phyloP scores from a whole-genome alignment of 257 asterid genomes.

The Salvia hispanica region DNA sequence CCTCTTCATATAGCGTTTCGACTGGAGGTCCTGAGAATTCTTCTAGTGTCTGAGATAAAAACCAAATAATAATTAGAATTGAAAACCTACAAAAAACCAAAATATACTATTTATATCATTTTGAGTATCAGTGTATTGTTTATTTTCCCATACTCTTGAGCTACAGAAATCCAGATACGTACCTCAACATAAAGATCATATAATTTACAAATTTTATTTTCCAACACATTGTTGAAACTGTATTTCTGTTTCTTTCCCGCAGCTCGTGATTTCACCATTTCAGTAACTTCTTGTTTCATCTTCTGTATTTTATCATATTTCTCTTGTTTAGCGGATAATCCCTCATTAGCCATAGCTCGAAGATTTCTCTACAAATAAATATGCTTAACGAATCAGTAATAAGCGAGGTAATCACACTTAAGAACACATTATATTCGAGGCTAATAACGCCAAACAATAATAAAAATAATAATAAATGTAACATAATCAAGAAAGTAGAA shows the following conservation, averaged over 20 bases:
- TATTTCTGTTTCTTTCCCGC: conserved; percentile 56
- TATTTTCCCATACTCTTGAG: background rate
- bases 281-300: conserved; percentile 78
- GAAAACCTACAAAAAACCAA: no score
- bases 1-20: conserved; percentile 88
- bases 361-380: no score
- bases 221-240: conserved; percentile 69
- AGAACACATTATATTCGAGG: no score
- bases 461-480: no score
- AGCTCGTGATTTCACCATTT: conserved; percentile 64
- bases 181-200: conserved; percentile 88
- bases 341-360: no score
- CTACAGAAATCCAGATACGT: conserved; percentile 10
- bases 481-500: no score
- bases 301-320: conserved; percentile 66
- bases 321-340: no score
- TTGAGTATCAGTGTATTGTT: no score
- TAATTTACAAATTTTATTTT: conserved; percentile 79
- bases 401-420: no score
- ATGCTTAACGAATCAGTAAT: no score
- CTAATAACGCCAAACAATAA: no score
- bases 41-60: conserved; percentile 62
- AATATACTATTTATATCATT: no score
- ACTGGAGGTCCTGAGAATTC: conserved; percentile 84
- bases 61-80: conserved; percentile 23